phyloP scores from a whole-genome alignment of 2,329 filamentous ascomycete genomes.

The Purpureocillium lavendulum region DNA sequence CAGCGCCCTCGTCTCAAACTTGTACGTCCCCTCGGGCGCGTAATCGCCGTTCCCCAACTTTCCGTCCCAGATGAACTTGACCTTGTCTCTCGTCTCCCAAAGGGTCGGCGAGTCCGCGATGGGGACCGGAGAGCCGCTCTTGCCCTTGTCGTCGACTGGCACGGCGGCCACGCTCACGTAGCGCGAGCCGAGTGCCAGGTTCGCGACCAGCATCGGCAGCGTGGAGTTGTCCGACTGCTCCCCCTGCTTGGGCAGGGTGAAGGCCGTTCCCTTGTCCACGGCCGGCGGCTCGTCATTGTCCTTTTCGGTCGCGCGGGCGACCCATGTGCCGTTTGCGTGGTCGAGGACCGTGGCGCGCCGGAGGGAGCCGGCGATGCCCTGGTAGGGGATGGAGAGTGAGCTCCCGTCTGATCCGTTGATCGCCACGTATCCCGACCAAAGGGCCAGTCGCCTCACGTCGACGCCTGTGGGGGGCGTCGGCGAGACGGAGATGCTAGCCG shows the following conservation, averaged over 20 bases:
- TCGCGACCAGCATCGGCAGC: slow-evolving; percentile 22
- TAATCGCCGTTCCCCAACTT: slow-evolving; percentile 29
- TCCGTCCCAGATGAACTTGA: slow-evolving; percentile 28
- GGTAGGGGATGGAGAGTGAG: slow-evolving; percentile 23
- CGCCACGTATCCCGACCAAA: slow-evolving; percentile 6
- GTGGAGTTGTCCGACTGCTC: slow-evolving; percentile 13
- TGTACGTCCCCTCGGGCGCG: slow-evolving; percentile 31
- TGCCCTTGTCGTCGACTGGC: too few species aligned
- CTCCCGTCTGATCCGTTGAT: slow-evolving; percentile 15
- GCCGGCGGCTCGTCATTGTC: neutral
- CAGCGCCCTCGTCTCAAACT: slow-evolving; percentile 7
- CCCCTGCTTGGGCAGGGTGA: slow-evolving; percentile 1
- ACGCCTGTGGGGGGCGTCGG: slow-evolving; percentile 2
- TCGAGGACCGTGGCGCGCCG: slow-evolving; percentile 27
- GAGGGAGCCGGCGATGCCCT: slow-evolving; percentile 19
- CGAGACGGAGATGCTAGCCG: neutral
- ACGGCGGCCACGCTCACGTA: slow-evolving; percentile 2
- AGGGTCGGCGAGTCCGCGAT: slow-evolving; percentile 25
- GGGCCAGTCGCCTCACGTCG: slow-evolving; percentile 1
- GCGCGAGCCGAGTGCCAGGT: slow-evolving; percentile 8
- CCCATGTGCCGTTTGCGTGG: slow-evolving; percentile 15
- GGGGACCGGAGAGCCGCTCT: slow-evolving; percentile 24
- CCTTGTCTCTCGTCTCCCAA: slow-evolving; percentile 9
- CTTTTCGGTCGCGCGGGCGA: slow-evolving; percentile 19
- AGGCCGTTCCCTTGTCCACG: neutral